Base-by-base conservation (phyloP, 306 rosid genomes). In the Fragaria nilgerrensis region DNA sequence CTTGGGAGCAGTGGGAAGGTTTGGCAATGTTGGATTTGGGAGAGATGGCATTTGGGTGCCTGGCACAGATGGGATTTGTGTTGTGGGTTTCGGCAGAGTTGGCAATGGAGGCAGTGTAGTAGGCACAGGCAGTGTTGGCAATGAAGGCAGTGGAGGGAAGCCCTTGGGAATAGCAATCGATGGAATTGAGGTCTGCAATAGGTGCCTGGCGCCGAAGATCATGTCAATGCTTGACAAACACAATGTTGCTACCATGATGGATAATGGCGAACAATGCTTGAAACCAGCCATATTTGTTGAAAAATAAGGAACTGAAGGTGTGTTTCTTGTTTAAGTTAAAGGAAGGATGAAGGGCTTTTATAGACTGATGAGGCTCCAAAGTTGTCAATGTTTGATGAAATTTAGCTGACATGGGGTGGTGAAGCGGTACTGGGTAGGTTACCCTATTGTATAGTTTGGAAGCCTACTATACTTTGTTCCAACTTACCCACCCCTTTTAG, bases 171-270 rank as follows among this genome's bases (percentile, higher is more conserved):
- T 27, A 0, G n/a, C 41, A 61, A 61, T 25, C 2, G 39, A 61
- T 61, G 68, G 68, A 29, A 29, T 2, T 62, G 68, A 62, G 19
- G 86, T 70, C 45, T 70, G 78, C 36, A 85, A 50, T 8, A 85
- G 81, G 65, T 73, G 73, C 16, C 86, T 71, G 49, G 73, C 80
- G 3, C 73, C 88, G 1, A 59, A 16, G 70, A 70, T 82, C 55
- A 64, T 64, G 49, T 55, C 44, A 29, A 74, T 61, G 78, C 86
- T 62, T 69, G 84, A 71, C 50, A 82, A 48, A 14, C 61, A 77
- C 32, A 68, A 50, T 11, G 81, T 56, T 41, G 81, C 73, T 14
- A 82, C 44, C 48, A 82, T n/a, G 47, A 71, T 36, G 11, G 19
- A 64, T 7, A 82, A 9, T 19, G 52, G 36, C 10, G 74, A 41